Evolutionary conservation across 2,329 filamentous ascomycete genomes (phyloP).

Genomic region (Cercospora brassicicola): DNA sequence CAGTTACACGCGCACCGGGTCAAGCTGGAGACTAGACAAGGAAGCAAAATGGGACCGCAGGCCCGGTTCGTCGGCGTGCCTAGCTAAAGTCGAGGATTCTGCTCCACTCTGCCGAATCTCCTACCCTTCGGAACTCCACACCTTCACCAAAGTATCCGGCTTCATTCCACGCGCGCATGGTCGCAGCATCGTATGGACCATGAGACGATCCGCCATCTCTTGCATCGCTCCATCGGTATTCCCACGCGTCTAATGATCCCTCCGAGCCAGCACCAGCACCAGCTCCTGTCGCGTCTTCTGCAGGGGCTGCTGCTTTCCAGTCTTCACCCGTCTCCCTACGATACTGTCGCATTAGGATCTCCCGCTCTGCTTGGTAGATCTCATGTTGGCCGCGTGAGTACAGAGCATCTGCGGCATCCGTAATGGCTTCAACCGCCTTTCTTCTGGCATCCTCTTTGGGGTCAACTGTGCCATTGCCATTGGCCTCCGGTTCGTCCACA

Average conservation of each 20-base stretch:
- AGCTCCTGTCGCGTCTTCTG: constrained; percentile 16
- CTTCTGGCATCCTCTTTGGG: constrained; percentile 69
- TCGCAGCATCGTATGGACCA: constrained; percentile 80
- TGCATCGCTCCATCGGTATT: constrained; percentile 89
- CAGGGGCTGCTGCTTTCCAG: constrained; percentile 59
- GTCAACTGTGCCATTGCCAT: constrained; percentile 52
- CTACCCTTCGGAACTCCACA: constrained; percentile 59
- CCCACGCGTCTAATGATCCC: constrained; percentile 57
- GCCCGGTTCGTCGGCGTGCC: constrained; percentile 3
- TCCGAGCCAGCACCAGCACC: not conserved
- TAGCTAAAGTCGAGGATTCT: constrained; percentile 41
- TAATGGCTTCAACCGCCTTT: constrained; percentile 76
- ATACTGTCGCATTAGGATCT: constrained; percentile 80
- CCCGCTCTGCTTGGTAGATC: constrained; percentile 88
- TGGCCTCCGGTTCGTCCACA: constrained; percentile 52
- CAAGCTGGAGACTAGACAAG: constrained; percentile 4
- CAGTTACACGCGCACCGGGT: not conserved
- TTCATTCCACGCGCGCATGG: constrained; percentile 88
- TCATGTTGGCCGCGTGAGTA: constrained; percentile 80
- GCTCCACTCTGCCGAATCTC: constrained; percentile 47
- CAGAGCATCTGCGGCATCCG: constrained; percentile 83
- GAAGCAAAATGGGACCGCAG: constrained; percentile 2
- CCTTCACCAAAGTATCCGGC: constrained; percentile 91
- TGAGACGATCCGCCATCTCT: constrained; percentile 76
- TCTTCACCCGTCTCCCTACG: constrained; percentile 80